phyloP scores from a whole-genome alignment of 2,329 filamentous ascomycete species.

The Aureobasidium melanogenum region DNA sequence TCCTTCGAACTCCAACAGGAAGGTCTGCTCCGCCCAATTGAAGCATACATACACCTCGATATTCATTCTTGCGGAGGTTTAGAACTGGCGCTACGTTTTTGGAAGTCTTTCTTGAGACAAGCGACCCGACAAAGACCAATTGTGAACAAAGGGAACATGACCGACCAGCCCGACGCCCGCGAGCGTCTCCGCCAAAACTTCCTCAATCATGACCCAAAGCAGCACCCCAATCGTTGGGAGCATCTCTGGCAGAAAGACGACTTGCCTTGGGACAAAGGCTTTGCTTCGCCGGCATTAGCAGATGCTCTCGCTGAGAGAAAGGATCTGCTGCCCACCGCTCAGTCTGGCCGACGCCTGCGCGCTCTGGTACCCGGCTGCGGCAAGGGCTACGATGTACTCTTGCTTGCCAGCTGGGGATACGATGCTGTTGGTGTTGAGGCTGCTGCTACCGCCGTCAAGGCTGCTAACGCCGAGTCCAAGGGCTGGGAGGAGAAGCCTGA shows the following conservation, averaged over 20 bases:
- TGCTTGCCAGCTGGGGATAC: conserved; percentile 67
- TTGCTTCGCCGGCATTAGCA: conserved; percentile 50
- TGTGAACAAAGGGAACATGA: neutral
- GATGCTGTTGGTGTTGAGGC: conserved; percentile 69
- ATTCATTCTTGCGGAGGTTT: neutral
- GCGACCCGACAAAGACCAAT: neutral
- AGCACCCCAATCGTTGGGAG: conserved; percentile 44
- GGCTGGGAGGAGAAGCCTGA: conserved; percentile 27
- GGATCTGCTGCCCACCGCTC: conserved; percentile 18
- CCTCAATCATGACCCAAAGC: conserved; percentile 13
- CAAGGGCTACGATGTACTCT: conserved; percentile 68
- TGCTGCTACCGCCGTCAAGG: conserved; percentile 41
- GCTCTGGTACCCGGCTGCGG: conserved; percentile 78
- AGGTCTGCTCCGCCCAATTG: neutral
- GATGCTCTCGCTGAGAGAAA: conserved; percentile 36
- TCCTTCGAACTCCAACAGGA: neutral
- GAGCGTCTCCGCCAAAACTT: conserved; percentile 21
- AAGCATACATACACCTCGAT: neutral
- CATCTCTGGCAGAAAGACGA: conserved; percentile 46
- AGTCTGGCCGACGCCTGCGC: conserved; percentile 32
- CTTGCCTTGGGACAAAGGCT: conserved; percentile 52
- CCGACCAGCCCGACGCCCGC: conserved; percentile 16
- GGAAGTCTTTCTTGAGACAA: neutral
- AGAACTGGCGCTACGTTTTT: neutral
- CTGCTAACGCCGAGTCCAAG: conserved; percentile 38